Percentiles rank a stretch among this genome's conserved stretches.
These are phyloP conservation scores for Collybia sordida DNA, from an alignment of 768 basidiomycete species.

Conservation along the genomic window DNA sequence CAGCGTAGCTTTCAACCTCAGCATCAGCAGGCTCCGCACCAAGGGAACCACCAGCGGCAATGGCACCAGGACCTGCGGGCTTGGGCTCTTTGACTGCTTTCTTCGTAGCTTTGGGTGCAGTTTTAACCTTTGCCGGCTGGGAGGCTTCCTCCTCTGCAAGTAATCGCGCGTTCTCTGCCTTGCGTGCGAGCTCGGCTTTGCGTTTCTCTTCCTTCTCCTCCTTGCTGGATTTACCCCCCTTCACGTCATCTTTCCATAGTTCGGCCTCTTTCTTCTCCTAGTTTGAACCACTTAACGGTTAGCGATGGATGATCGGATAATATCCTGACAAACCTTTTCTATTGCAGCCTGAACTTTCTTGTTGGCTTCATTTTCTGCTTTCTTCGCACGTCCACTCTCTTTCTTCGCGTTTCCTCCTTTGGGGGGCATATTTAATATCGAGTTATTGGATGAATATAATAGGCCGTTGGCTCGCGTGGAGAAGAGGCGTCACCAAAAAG, in stretches of 20 bases:
- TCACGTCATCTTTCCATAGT: constrained; percentile 62
- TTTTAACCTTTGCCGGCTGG: constrained; percentile 56
- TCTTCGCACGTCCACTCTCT: constrained; percentile 85
- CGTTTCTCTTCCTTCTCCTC: constrained; percentile 82
- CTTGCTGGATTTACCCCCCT: constrained; percentile 59
- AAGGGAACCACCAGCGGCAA: constrained; percentile 69
- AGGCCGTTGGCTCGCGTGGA: background rate
- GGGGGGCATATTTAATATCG: constrained; percentile 63
- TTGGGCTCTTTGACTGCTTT: constrained; percentile 55
- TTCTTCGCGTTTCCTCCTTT: constrained; percentile 92
- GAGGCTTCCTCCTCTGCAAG: constrained; percentile 86
- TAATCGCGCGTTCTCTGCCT: constrained; percentile 81
- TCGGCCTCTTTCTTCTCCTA: constrained; percentile 75
- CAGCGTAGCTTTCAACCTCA: constrained; percentile 68
- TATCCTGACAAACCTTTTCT: constrained; percentile 48
- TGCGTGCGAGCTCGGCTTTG: constrained; percentile 77
- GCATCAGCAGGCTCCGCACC: constrained; percentile 22
- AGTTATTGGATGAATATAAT: background rate
- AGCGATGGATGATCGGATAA: background rate
- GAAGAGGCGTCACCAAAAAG: no score
- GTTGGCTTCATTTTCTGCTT: constrained; percentile 87
- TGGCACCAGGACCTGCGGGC: constrained; percentile 83
- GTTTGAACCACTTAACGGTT: background rate
- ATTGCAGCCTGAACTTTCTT: constrained; percentile 63
- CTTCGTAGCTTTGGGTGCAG: constrained; percentile 59